A percentile compares a stretch with the other conserved stretches of the same genome.
phyloP scores from a whole-genome alignment of 768 basidiomycete species.

The Hydnomerulius pinastri region DNA sequence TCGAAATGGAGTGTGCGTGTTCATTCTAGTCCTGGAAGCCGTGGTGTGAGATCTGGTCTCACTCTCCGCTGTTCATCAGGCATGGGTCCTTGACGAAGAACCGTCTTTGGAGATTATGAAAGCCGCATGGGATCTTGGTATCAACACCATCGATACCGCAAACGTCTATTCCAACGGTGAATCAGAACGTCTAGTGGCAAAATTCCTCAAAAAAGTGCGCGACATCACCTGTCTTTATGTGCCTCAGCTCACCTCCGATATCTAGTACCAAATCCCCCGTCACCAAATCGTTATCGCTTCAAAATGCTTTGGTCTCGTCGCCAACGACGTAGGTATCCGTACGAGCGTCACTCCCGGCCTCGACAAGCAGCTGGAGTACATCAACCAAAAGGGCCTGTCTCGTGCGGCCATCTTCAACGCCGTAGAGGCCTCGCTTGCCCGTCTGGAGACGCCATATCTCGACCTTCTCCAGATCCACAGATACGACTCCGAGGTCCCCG shows the following conservation, averaged over 20 bases:
- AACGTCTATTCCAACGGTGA: slow-evolving; percentile 38
- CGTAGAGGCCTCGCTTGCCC: slow-evolving; percentile 37
- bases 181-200: slow-evolving; percentile 39
- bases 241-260: not conserved
- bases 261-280: slow-evolving; percentile 35
- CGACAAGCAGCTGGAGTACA: slow-evolving; percentile 15
- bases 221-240: not conserved
- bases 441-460: slow-evolving; percentile 38
- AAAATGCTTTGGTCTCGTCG: slow-evolving; percentile 25
- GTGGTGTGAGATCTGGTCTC: not conserved
- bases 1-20: slow-evolving; percentile 26
- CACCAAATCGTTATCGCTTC: slow-evolving; percentile 33
- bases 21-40: not conserved
- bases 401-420: slow-evolving; percentile 41
- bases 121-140: slow-evolving; percentile 41
- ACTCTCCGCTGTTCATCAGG: slow-evolving; percentile 2
- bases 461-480: slow-evolving; percentile 49
- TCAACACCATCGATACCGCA: slow-evolving; percentile 44
- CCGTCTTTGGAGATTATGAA: slow-evolving; percentile 37
- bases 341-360: not conserved
- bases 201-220: slow-evolving; percentile 38
- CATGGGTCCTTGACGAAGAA: slow-evolving; percentile 31
- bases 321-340: slow-evolving; percentile 1
- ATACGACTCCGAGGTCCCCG: slow-evolving; percentile 38
- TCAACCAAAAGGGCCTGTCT: slow-evolving; percentile 38